Percentiles rank a stretch among this genome's conserved stretches.
Evolutionary conservation across 176 grass and related monocot genomes (phyloP).

Genomic region (Carex parvula): DNA sequence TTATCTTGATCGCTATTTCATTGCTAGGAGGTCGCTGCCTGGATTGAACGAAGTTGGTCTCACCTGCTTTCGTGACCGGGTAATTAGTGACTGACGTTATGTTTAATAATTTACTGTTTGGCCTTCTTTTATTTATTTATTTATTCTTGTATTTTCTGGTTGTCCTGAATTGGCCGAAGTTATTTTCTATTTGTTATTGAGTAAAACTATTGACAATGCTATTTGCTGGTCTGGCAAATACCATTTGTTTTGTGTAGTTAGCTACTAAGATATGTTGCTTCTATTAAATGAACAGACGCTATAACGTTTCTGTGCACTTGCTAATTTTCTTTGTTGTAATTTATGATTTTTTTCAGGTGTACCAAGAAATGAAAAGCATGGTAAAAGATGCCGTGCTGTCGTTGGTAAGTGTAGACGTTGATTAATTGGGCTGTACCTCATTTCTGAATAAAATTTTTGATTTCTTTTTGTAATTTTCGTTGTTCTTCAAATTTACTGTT

Average conservation of each 20-base stretch:
- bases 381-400: conserved; percentile 80
- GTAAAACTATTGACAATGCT: neutral
- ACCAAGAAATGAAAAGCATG: conserved; percentile 76
- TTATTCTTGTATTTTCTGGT: neutral
- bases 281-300: neutral
- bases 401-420: conserved; percentile 47
- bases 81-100: conserved; percentile 17
- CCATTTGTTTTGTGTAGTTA: neutral
- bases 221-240: neutral
- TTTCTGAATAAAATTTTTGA: neutral
- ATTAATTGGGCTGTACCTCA: conserved; percentile 3
- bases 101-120: neutral
- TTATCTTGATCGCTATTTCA: conserved; percentile 93
- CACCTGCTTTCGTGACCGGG: conserved; percentile 66
- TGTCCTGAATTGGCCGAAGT: neutral
- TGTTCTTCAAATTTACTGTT: neutral
- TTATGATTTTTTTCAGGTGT: conserved; percentile 47
- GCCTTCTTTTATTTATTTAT: neutral
- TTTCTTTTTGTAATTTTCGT: neutral
- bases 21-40: conserved; percentile 59
- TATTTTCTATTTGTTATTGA: neutral
- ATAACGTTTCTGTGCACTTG: neutral
- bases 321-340: neutral
- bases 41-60: conserved; percentile 78
- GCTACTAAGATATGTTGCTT: neutral